Evolutionary conservation across 2,329 filamentous ascomycete genomes (phyloP), one percentile per base, ranked within the genome.

Genomic region (Cladosporium sp.): DNA sequence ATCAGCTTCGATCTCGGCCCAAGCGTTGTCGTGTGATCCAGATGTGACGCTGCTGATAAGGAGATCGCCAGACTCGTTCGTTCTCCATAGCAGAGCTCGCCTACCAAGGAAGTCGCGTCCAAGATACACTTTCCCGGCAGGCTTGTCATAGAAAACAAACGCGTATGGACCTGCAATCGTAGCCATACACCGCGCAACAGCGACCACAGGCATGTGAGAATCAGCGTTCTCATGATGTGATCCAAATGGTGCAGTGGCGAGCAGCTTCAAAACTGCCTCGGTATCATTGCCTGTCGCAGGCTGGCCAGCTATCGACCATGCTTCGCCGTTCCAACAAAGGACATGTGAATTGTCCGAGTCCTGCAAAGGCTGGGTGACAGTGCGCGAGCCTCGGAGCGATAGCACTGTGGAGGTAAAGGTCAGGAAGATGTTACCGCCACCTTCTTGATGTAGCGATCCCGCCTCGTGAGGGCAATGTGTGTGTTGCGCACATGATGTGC

Each of bases 291-390:
- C 89, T 40, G 69, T 60, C n/a, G 96, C 78, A 1, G 72, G 67
- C 9, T 80, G 66, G 36, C 80, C 81, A 8, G 74, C 75, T 51
- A 96, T 80, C 59, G 83, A 87, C 94, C 94, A 99, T 1, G 92
- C 93, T 72, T 99, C 94, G 43, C 94, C 94, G 70, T 99, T 99
- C 94, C 94, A 99, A 80, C 93, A 97, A 2, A 99, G 80, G 0
- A 90, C 78, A 1, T 88, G 90, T 3, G 81, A 80, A 0, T 81
- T 81, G 0, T 66, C 63, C 2, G 70, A 38, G 64, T 88, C 83
- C 42, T 82, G 73, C 3, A 96, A 82, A 1, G 94, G 94, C 72
- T 97, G 94, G 36, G 76, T 71, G 6, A 87, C 84, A 51, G 94
- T 70, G 62, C 84, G 78, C 51, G 85, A 82, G 25, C 93, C 93